Evolutionary conservation across 2,329 filamentous ascomycete genomes (phyloP).

Genomic region (Fusarium verticillioides): DNA sequence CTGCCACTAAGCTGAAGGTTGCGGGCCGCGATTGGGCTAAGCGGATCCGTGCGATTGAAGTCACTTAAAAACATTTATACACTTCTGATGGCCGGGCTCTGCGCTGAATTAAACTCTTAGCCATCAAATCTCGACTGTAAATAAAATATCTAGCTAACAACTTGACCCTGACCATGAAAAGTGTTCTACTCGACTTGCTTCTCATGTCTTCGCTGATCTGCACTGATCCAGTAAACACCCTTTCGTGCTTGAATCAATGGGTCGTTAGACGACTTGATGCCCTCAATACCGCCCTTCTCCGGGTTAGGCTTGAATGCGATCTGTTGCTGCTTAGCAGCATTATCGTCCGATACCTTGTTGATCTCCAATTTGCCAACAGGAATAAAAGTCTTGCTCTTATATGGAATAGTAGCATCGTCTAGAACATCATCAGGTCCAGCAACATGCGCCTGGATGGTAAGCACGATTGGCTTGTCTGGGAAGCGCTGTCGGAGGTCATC

Average conservation of each 20-base stretch:
- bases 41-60: background rate
- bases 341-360: slow-evolving; percentile 17
- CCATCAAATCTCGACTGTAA: too few species aligned
- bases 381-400: background rate
- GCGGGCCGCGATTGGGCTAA: background rate
- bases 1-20: background rate
- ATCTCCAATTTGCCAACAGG: slow-evolving; percentile 12
- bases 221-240: slow-evolving; percentile 17
- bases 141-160: background rate
- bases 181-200: background rate
- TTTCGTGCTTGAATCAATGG: slow-evolving; percentile 15
- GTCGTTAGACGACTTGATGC: slow-evolving; percentile 7
- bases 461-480: slow-evolving; percentile 18
- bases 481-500: slow-evolving; percentile 14
- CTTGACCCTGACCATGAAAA: background rate
- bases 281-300: slow-evolving; percentile 13
- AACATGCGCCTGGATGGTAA: slow-evolving; percentile 24
- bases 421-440: slow-evolving; percentile 1
- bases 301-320: slow-evolving; percentile 13
- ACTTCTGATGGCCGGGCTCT: too few species aligned
- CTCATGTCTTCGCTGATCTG: slow-evolving; percentile 8
- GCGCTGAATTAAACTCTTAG: background rate
- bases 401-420: slow-evolving; percentile 13
- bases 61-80: background rate
- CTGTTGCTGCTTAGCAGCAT: slow-evolving; percentile 3